Evolutionary conservation across 2,329 filamentous ascomycete genomes (phyloP), one percentile per base, ranked within the genome.

Genomic region (Fusarium virguliforme): DNA sequence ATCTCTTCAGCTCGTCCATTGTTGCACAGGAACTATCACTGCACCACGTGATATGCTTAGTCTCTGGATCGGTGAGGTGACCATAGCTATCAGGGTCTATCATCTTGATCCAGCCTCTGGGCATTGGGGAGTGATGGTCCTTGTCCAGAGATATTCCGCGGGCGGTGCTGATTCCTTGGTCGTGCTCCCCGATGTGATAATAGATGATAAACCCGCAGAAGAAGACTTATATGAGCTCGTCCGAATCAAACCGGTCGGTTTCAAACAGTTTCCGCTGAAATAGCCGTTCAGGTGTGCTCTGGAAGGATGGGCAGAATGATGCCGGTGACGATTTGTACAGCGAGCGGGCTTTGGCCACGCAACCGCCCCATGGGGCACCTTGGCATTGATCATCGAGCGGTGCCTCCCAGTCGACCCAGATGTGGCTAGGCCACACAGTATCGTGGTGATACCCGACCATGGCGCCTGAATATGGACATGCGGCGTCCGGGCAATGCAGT

Each of bases 21-120:
- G 46, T 50, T 13, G 46, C 46, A 50, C 46, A 50, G n/a, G 46
- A 50, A 24, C 24, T 4, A 50, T 50, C 46, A 30, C 46, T 30
- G 22, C 46, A 50, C 46, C 46, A 50, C 2, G 28, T 30, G 8
- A 50, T 50, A 50, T 50, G 46, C 46, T 24, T 30, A 26, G 46
- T 50, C n/a, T 50, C 46, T n/a, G 9, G 46, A 30, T 50, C 46
- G 3, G 24, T 15, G 30, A 32, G 30, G 24, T 50, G 46, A 30
- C 46, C 46, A 26, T 50, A 50, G 26, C 46, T 50, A 50, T 50
- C 24, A 30, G 46, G 46, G 46, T 30, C 24, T 8, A 50, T 28
- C 10, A 50, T 30, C 28, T 50, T 8, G n/a, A 50, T 12, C 46
- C 46, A 34, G 8, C 12, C 8, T 34, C 3, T 10, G 8, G 32